phyloP scores from a whole-genome alignment of 1,284 basidiomycete species.

The Fomitopsis schrenkii region DNA sequence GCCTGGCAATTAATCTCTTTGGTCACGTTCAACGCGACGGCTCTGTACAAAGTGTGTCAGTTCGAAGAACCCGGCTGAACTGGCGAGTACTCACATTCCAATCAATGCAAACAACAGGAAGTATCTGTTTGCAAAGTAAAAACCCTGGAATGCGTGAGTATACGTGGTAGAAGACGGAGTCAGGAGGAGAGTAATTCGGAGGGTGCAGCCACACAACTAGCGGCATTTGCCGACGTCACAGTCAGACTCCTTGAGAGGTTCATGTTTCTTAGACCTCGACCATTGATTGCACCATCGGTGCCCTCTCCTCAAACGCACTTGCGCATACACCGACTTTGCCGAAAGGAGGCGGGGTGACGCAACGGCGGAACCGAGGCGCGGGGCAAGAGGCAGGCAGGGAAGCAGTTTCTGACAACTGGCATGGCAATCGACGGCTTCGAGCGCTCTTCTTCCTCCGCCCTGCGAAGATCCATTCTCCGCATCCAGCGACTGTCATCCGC shows the following conservation, averaged over 20 bases:
- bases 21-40: conserved; percentile 54
- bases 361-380: conserved; percentile 4
- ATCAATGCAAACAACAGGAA: conserved; percentile 60
- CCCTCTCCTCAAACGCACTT: too few relatives aligned
- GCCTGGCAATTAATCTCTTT: conserved; percentile 57
- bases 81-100: conserved; percentile 53
- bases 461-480: not conserved
- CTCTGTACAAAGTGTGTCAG: conserved; percentile 28
- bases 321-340: not conserved
- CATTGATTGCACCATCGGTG: too few relatives aligned
- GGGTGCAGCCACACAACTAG: too few relatives aligned
- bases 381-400: conserved; percentile 1
- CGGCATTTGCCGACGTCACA: too few relatives aligned
- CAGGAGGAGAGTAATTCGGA: too few relatives aligned
- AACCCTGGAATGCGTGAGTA: conserved; percentile 38
- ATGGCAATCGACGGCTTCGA: conserved; percentile 1
- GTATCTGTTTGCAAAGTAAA: conserved; percentile 73
- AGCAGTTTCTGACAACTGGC: not conserved
- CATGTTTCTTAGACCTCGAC: too few relatives aligned
- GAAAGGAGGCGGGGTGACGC: conserved; percentile 6
- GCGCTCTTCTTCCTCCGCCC: not conserved
- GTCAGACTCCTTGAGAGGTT: too few relatives aligned
- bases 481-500: not conserved
- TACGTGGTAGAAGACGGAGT: too few relatives aligned
- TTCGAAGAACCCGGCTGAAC: not conserved